Conservation (phyloP, 306 rosid species). For the Rosa persica region DNA sequence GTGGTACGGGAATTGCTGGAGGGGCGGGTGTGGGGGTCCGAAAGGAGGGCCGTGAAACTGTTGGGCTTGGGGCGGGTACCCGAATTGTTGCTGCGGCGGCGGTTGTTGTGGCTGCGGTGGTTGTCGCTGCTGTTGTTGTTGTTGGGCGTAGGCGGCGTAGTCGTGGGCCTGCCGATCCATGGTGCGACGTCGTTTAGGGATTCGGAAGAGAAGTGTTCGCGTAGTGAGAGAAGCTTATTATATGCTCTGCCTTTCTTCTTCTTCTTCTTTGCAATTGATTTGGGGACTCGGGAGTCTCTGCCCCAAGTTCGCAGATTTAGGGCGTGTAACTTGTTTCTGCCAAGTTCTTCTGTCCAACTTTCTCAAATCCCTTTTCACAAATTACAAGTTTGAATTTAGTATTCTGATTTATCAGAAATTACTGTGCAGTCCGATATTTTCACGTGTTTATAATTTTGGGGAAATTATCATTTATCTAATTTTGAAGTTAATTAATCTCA, state of each 20-base stretch:
- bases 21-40: constrained; percentile 72
- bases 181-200: neutral
- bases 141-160: constrained; percentile 81
- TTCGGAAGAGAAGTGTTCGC: neutral
- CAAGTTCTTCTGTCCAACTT: too few species aligned
- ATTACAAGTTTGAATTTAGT: too few species aligned
- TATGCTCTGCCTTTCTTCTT: too few species aligned
- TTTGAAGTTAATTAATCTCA: too few species aligned
- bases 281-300: too few species aligned
- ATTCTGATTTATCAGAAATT: too few species aligned
- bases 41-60: constrained; percentile 88
- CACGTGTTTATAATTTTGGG: too few species aligned
- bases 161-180: constrained; percentile 94
- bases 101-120: constrained; percentile 60
- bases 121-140: constrained; percentile 53
- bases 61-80: constrained; percentile 75
- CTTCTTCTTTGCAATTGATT: neutral
- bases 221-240: neutral
- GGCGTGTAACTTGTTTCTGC: too few species aligned
- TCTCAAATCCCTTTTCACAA: too few species aligned
- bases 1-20: constrained; percentile 80
- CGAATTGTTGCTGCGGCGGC: constrained; percentile 63
- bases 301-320: too few species aligned
- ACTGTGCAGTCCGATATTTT: too few species aligned
- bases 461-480: too few species aligned